phyloP scores from a whole-genome alignment of 176 grass and related monocot species.

The Rhynchospora tenuis region DNA sequence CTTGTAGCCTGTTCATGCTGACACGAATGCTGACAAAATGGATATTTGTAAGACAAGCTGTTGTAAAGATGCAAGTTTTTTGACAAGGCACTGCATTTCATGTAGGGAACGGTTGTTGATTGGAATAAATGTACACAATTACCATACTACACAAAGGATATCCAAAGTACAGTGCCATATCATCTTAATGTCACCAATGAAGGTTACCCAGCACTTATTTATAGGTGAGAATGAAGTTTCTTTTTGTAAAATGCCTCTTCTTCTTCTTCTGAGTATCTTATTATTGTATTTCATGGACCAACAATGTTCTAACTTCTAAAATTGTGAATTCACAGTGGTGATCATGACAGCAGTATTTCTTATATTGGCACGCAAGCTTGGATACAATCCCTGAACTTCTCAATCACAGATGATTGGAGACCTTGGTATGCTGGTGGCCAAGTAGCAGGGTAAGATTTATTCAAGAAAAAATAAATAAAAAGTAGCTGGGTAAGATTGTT shows the following conservation, averaged over 20 bases:
- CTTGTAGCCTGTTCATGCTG: no score
- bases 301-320: background rate
- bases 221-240: conserved; percentile 29
- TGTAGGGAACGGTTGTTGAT: conserved; percentile 23
- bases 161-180: conserved; percentile 28
- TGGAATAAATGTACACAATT: conserved; percentile 35
- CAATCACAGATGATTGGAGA: conserved; percentile 42
- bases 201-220: conserved; percentile 49
- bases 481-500: no score
- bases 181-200: conserved; percentile 36
- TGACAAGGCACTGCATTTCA: background rate
- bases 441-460: conserved; percentile 54
- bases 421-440: conserved; percentile 50
- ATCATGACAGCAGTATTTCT: conserved; percentile 40
- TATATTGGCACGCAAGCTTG: conserved; percentile 44
- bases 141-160: conserved; percentile 23
- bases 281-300: background rate
- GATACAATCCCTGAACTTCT: conserved; percentile 58
- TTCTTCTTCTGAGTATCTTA: background rate
- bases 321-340: conserved; percentile 42
- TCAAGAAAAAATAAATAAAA: no score
- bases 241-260: background rate
- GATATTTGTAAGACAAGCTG: background rate
- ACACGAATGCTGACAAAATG: no score
- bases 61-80: background rate